Evolutionary conservation across 78 protist genomes (phyloP).

Genomic region (Chrysochromulina parva): DNA sequence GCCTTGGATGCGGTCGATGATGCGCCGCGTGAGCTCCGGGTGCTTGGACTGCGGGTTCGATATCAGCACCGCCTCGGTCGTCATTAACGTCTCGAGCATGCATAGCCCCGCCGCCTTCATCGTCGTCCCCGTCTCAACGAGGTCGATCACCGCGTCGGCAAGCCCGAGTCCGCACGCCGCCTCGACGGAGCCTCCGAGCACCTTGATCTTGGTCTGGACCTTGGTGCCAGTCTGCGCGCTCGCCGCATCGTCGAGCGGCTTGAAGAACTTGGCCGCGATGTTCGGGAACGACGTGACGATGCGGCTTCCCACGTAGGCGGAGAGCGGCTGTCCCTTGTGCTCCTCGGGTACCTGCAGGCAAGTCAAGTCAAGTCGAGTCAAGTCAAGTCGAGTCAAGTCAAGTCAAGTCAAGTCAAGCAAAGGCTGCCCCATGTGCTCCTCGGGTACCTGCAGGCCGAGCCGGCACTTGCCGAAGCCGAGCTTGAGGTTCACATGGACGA

Average conservation of each 20-base stretch:
- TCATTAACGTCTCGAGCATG: conserved; percentile 19
- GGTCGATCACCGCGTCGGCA: conserved; percentile 55
- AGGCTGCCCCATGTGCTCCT: background rate
- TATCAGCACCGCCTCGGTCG: conserved; percentile 57
- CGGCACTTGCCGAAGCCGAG: conserved; percentile 74
- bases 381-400: no score
- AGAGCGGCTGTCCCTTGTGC: background rate
- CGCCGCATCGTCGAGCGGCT: background rate
- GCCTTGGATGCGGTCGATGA: conserved; percentile 54
- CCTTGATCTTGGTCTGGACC: background rate
- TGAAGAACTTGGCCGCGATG: conserved; percentile 48
- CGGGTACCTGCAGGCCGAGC: conserved; percentile 65
- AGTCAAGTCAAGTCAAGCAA: no score
- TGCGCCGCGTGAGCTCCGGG: conserved; percentile 33
- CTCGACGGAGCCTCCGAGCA: conserved; percentile 74
- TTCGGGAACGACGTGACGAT: conserved; percentile 77
- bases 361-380: no score
- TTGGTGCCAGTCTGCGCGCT: background rate
- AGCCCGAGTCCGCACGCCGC: conserved; percentile 59
- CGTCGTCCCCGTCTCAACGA: conserved; percentile 80
- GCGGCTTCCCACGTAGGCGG: conserved; percentile 46
- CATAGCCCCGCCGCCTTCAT: conserved; percentile 78
- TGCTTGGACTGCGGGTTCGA: conserved; percentile 54
- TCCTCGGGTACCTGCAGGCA: no score
- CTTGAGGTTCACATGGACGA: background rate